These are phyloP conservation scores for Schoenoplectus tabernaemontani DNA, from an alignment of 202 grass and related monocot species.

Conservation along the genomic window DNA sequence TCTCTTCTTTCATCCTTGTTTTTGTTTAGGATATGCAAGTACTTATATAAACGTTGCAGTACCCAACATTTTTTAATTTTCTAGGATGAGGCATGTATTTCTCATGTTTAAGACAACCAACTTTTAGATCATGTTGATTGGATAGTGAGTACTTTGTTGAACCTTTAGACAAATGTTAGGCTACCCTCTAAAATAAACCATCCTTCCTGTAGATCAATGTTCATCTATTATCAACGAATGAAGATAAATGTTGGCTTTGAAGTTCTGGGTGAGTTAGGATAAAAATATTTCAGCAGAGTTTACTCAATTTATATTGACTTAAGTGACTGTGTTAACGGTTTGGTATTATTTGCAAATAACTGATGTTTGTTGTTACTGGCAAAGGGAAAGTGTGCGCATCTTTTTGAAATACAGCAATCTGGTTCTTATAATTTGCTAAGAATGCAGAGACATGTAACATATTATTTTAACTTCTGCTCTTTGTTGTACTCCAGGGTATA, in stretches of 20 bases:
- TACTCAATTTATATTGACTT: background rate
- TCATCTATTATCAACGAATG: background rate
- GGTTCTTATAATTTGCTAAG: background rate
- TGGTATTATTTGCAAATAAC: background rate
- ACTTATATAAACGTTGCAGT: background rate
- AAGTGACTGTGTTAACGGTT: background rate
- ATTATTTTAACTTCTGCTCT: background rate
- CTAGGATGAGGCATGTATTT: background rate
- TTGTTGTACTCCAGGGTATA: constrained; percentile 32
- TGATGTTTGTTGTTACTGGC: background rate
- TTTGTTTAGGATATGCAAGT: background rate
- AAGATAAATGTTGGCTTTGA: background rate
- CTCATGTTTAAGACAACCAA: background rate
- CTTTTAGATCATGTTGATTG: background rate
- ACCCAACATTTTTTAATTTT: background rate
- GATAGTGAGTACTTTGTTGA: background rate
- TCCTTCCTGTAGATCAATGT: background rate
- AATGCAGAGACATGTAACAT: background rate
- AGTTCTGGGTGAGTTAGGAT: background rate
- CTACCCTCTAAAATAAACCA: background rate
- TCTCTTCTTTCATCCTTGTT: constrained; percentile 17
- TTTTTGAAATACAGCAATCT: background rate
- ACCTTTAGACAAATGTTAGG: background rate
- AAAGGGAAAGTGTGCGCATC: background rate
- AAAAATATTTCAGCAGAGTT: background rate